A percentile compares a stretch with the other conserved stretches of the same genome.
Conservation (phyloP, 2,329 filamentous ascomycete species). For the Botrytis byssoidea region DNA sequence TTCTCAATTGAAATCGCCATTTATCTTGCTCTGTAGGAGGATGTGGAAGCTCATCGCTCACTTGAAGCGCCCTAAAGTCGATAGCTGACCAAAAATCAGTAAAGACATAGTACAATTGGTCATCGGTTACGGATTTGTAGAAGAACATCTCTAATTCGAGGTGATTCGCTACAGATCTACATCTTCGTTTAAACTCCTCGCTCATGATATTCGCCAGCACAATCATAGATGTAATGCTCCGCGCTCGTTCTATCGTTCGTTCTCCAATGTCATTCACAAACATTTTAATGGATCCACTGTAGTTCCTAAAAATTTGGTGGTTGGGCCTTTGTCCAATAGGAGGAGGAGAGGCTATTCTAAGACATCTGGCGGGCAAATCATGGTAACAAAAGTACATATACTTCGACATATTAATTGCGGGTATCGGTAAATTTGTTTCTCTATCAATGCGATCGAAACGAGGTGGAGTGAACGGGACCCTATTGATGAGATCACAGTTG, state of each 20-base stretch:
- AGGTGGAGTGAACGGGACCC: not conserved
- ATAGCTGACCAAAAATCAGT: not conserved
- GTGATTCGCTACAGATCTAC: not conserved
- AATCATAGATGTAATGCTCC: not conserved
- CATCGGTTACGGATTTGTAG: not conserved
- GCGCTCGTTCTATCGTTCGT: not conserved
- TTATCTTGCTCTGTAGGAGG: not conserved
- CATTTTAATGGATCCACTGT: not conserved
- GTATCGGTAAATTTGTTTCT: not conserved
- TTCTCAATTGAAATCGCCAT: not conserved
- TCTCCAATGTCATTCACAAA: not conserved
- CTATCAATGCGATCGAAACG: not conserved
- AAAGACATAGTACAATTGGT: slow-evolving; percentile 4
- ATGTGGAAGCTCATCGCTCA: not conserved
- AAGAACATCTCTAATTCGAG: not conserved
- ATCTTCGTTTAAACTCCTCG: not conserved
- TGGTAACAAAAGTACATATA: not conserved
- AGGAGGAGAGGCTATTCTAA: not conserved
- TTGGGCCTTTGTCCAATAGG: not conserved
- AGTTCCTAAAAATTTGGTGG: not conserved
- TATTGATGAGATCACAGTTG: not conserved
- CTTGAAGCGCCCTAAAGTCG: not conserved
- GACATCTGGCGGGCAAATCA: not conserved
- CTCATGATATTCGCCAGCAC: not conserved
- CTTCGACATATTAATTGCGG: not conserved